Evolutionary conservation across 306 rosid species (phyloP), one percentile per base, ranked within the genome.

Genomic region (Vicia sativa): DNA sequence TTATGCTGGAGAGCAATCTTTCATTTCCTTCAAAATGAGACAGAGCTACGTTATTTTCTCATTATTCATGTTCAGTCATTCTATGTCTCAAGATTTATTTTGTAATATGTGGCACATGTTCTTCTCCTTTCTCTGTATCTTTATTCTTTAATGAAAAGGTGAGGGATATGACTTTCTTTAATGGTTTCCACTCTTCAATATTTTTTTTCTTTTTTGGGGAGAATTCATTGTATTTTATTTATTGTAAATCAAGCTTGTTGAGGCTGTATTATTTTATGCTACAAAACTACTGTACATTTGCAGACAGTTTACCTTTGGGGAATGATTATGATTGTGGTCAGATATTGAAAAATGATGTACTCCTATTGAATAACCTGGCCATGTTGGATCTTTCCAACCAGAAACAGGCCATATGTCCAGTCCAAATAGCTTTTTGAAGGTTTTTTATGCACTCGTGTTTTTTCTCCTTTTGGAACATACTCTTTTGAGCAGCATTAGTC

Each of bases 1-100:
- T 91, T 75, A 90, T 91, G 97, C 97, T 90, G 25, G 86, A 88
- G 75, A 80, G 66, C 81, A 77, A 76, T 65, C 84, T 95, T 72
- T 82, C 96, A 23, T 41, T 83, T 37, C 96, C 95, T 72, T 82
- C 76, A 28, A 88, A 87, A 75, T 83, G 74, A 79, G 84, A 80
- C 53, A 62, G 70, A 44, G 53, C 57, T 52, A 31, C 56, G 9
- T 46, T 76, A 50, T 52, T 57, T 67, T 76, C 78, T 62, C 73
- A 25, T 11, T 56, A 52, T 74, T 72, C 48, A 62, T 43, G 10
- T 64, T 56, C 10, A 38, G 35, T 58, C 58, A 35, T 78, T 78
- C 41, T 71, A 54, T 57, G 25, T 72, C n/a, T 60, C 11, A 29
- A 53, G 68, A 58, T 70, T 61, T 10, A 35, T 74, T 64, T 74